Base-by-base conservation (phyloP, 345 rosid genomes). In the Eucalyptus regnans region DNA sequence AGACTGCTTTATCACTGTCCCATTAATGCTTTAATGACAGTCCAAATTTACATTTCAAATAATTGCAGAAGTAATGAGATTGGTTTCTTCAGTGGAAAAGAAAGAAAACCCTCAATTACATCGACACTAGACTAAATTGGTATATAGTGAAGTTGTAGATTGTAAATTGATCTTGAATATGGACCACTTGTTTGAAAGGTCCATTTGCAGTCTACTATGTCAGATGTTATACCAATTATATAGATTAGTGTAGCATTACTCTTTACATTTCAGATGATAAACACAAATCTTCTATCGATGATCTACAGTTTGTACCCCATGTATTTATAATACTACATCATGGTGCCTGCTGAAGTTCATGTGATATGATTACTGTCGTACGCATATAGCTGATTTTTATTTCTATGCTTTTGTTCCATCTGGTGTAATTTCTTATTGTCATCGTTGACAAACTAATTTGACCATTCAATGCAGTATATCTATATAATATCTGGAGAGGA, bases 401-500 rank as follows among this genome's bases (percentile, higher is more conserved):
- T 76, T 76, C 29, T 3, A 22, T 2, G 48, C 84, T 51, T 41
- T 85, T 85, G 22, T 85, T 48, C 87, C 84, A 41, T 76, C 84
- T 20, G 29, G 12, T 76, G 49, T 86, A 23, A 27, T 51, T 41
- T 87, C 27, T 58, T 33, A 50, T 86, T 86, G 16, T 83, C 29
- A 46, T 80, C 86, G 50, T 46, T 25, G 83, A 58, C 48, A 56
- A 85, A 29, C 8, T 31, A 58, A 43, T 76, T 41, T 76, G 84
- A 41, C 84, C 84, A 41, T 76, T 86, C 48, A 50, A 41, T 84
- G 94, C 94, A 97, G 99, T 97, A 97, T 84, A 86, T 91, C 41
- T 94, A 94, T 91, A 95, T 96, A 88, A 91, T 97, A 49, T 88
- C 79, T 64, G 99, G 99, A 9, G 95, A 93, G 93, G 99, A 96